Evolutionary conservation across 768 basidiomycete genomes (phyloP), one percentile per base, ranked within the genome.

Genomic region (Mycena latifolia): DNA sequence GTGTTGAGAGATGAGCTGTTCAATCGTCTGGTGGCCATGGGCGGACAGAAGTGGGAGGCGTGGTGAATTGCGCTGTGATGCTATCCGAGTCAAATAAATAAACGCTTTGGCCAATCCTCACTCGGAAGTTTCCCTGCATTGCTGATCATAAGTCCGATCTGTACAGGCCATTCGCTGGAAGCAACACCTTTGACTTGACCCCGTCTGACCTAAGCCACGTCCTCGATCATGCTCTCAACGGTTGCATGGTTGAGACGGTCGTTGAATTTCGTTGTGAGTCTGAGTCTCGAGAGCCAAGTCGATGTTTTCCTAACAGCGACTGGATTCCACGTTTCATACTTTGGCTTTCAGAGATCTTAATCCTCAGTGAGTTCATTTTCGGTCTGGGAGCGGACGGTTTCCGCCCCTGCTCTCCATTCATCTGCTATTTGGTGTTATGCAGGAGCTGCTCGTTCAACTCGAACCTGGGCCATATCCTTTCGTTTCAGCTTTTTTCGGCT

Each of bases 1-100:
- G 74, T 41, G 71, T 66, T 41, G 72, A 72, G 56, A 72, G 75
- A 47, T 73, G 66, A 62, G 53, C 63, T 68, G 51, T 33, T 60
- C 27, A 63, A 63, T 29, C 47, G 55, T 25, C 55, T 67, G 20
- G 60, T 59, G 29, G 54, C 37, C 22, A 74, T 74, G 59, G 67
- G 67, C 22, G 59, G 63, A 37, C 67, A 69, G 54, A 57, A 60
- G 29, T 69, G 67, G 67, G 67, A 69, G 52, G 58, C 55, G 43
- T 69, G 61, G 37, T 69, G 59, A 55, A 63, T 43, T 59, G 25
- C 55, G 50, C 47, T 59, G 57, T 59, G 57, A 59, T 50, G 47
- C 39, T 59, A 48, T 59, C 47, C 47, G 33, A 48, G 57, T 39
- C 47, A 59, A 59, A 59, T 59, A 59, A 57, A 57, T 57, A 46